Evolutionary conservation across 495 filamentous ascomycete genomes (phyloP), one percentile per base, ranked within the genome.

Genomic region (Xylaria flabelliformis): DNA sequence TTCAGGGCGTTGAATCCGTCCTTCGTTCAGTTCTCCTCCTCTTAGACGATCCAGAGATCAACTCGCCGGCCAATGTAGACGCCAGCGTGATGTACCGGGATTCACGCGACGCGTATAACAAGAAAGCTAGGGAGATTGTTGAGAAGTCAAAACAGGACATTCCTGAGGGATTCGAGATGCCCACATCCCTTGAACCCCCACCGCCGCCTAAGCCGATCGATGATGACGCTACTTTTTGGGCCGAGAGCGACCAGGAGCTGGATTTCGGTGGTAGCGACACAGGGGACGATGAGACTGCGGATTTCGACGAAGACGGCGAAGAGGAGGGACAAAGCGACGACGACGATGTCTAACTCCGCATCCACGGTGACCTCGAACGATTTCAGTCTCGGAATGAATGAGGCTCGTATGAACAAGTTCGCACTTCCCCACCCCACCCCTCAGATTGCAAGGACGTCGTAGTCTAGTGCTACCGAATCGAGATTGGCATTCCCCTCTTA

Each of bases 21-120:
- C 89, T 99, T 21, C 92, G 97, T 64, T 97, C 94, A 24, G 92
- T 98, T 21, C 86, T 99, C 21, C 92, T 94, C n/a, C 90, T 99
- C 1, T 90, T 99, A 55, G 96, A 99, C 78, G 92, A 97, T 78
- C 93, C 96, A 19, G 96, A 99, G 79, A 92, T 95, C 73, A 93
- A 90, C 70, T 97, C 93, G 6, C 94, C 96, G 0, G 96, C 96
- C 69, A 98, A 99, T 75, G 96, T 98, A 63, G 95, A 98, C 76
- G 96, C 96, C 13, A 89, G 92, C 36, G 91, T 97, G 15, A 88
- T 95, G 87, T 88, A 97, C 63, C 89, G 96, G 67, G 92, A 93
- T 69, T 78, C 91, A 29, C 88, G 88, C 4, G 84, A 85, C 8
- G 74, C 79, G 34, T 99, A 94, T 83, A 91, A 92, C 78, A 79